Evolutionary conservation across 208 protist genomes (phyloP), one percentile per base, ranked within the genome.

Genomic region (Trichomonas tenax): DNA sequence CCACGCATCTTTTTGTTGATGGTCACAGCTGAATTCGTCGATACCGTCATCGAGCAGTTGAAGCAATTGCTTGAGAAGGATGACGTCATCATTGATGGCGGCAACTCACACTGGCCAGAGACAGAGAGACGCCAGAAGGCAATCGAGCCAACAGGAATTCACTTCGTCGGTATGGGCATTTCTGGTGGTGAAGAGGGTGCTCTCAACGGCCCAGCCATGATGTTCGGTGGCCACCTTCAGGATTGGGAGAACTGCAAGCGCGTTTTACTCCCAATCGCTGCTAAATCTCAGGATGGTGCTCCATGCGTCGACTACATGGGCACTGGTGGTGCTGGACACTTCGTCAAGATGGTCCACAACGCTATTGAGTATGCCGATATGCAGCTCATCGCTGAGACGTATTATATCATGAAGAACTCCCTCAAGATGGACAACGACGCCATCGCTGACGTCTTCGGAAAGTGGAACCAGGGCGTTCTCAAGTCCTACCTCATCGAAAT

Each of bases 351-450:
- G 97, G 99, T 99, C 88, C 99, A 99, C 98, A 99, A 99, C 97
- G 99, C 99, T 90, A 99, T 99, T 82, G 99, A 99, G 97, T 99
- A 99, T 98, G 99, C 98, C 89, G 99, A 99, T 97, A 99, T 99
- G 98, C 99, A 99, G 98, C 40, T 98, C 4, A 98, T 99, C 95
- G 98, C 98, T 84, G 99, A 99, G 98, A 98, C 98, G 0, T 99
- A 99, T 98, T 97, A 98, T 96, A 96, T 99, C 15, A 97, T 99
- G 63, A 97, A 98, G 44, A 98, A 97, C 40, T 81, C 99, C 40
- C 98, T 98, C 36, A 88, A 97, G 31, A 97, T 99, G 90, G 98
- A 95, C 96, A 98, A 99, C 96, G 98, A 98, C 84, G 98, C 99
- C 97, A 97, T 99, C 49, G 97, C 97, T 17, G 97, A 97, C 10